Evolutionary conservation across 331 rosid genomes (phyloP), one percentile per base, ranked within the genome.

Genomic region (Acacia pycnantha): DNA sequence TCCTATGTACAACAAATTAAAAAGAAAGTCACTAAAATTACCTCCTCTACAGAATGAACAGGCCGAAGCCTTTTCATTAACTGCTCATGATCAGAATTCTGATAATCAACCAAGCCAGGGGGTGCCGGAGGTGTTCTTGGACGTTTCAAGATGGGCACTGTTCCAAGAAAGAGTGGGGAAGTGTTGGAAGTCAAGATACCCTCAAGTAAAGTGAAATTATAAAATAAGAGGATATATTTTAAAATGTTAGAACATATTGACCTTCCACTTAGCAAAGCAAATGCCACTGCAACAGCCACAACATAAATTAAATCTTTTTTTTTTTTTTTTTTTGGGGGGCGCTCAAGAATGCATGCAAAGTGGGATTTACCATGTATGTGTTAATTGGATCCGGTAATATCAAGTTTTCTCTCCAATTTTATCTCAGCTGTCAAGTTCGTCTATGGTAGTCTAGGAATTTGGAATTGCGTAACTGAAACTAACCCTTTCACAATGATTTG

Each of bases 61-160:
- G 93, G 82, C 76, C 91, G 89, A 68, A 92, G 66, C 78, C 97
- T 90, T 81, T 94, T 91, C 90, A 91, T 85, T 61, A 92, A 86
- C 68, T 86, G 97, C 41, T 94, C 96, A 56, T 90, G 91, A 56
- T 94, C 98, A 22, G 92, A 80, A 85, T 66, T 90, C 72, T 83
- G 97, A 90, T 89, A 84, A 84, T 92, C 98, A 88, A 86, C 88
- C 86, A 89, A 78, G 76, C 92, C 90, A 74, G 96, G 88, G 77
- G 89, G 66, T 81, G 88, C n/a, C 29, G 91, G 92, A 79, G 98
- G 95, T 58, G 96, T 91, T 85, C 92, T 88, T 76, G 96, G 94
- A 78, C 84, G 92, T 81, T 92, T 94, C 89, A 91, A 77, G 81
- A 91, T 84, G 84, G 98, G 81, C 76, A 86, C 94, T 91, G 88